A percentile compares a stretch with the other conserved stretches of the same genome.
These are phyloP conservation scores for Hygrophorus russula DNA, from an alignment of 768 basidiomycete species.

Conservation along the genomic window DNA sequence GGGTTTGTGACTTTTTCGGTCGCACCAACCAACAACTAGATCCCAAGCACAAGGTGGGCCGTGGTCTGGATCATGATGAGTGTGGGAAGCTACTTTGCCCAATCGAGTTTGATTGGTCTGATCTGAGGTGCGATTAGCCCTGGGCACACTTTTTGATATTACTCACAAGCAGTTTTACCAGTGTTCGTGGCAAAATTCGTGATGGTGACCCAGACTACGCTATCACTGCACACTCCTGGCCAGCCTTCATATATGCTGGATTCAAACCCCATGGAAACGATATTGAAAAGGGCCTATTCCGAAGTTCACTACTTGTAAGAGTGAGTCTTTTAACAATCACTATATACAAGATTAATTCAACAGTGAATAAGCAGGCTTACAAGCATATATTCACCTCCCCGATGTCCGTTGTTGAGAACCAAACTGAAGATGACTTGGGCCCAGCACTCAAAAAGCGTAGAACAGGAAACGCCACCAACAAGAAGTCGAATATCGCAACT, in stretches of 20 bases:
- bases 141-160: no score
- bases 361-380: neutral
- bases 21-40: neutral
- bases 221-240: conserved; percentile 8
- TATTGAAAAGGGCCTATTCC: conserved; percentile 7
- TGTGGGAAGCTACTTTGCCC: conserved; percentile 12
- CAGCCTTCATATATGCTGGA: conserved; percentile 5
- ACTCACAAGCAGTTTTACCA: neutral
- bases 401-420: neutral
- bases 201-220: conserved; percentile 7
- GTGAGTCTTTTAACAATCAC: conserved; percentile 2
- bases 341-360: neutral
- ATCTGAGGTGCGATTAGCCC: conserved; percentile 10
- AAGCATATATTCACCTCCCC: conserved; percentile 3
- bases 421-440: neutral
- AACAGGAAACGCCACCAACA: neutral
- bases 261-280: neutral
- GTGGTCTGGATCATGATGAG: conserved; percentile 11
- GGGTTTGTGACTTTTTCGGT: conserved; percentile 3
- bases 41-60: conserved; percentile 4
- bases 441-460: neutral
- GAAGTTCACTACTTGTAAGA: conserved; percentile 7
- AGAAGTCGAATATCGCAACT: neutral
- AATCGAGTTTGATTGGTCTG: conserved; percentile 11
- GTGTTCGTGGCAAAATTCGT: conserved; percentile 4